Percentiles rank a stretch among this genome's conserved stretches.
Conservation (phyloP, 768 basidiomycete species). For the Amanita fuliginea region DNA sequence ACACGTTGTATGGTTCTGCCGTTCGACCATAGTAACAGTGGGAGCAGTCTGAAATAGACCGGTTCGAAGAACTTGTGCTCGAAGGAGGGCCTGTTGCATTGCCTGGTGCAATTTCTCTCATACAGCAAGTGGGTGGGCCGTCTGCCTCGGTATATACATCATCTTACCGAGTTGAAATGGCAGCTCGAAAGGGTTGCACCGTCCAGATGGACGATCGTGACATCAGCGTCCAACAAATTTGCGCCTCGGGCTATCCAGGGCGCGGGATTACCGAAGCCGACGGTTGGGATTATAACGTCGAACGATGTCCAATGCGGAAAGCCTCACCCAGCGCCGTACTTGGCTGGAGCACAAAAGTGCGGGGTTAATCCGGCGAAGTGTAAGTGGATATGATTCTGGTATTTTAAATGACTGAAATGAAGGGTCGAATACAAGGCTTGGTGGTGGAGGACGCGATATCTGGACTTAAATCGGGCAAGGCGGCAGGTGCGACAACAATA, state of each 20-base stretch:
- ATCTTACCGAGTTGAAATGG: background rate
- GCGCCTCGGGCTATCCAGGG: conserved; percentile 55
- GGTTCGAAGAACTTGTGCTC: conserved; percentile 73
- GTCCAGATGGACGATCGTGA: conserved; percentile 72
- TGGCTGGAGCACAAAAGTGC: conserved; percentile 58
- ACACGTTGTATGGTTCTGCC: background rate
- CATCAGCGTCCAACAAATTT: conserved; percentile 72
- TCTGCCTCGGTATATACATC: background rate
- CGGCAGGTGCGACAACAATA: conserved; percentile 65
- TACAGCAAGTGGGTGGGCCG: conserved; percentile 41
- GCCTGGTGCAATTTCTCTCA: conserved; percentile 50
- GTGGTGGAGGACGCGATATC: conserved; percentile 89
- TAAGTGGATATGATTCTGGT: conserved; percentile 14
- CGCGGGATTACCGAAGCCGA: conserved; percentile 49
- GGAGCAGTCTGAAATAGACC: conserved; percentile 50
- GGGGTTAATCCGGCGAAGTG: conserved; percentile 48
- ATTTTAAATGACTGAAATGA: background rate
- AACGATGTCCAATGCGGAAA: conserved; percentile 66
- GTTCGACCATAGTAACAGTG: background rate
- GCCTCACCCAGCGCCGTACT: conserved; percentile 83
- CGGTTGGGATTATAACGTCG: conserved; percentile 57
- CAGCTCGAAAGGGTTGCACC: conserved; percentile 17
- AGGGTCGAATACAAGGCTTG: conserved; percentile 36
- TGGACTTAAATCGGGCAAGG: conserved; percentile 63
- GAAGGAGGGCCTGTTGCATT: conserved; percentile 50